These are phyloP conservation scores for Triticum timopheevii DNA, from an alignment of 176 grass and related monocot genomes.

Conservation along the genomic window DNA sequence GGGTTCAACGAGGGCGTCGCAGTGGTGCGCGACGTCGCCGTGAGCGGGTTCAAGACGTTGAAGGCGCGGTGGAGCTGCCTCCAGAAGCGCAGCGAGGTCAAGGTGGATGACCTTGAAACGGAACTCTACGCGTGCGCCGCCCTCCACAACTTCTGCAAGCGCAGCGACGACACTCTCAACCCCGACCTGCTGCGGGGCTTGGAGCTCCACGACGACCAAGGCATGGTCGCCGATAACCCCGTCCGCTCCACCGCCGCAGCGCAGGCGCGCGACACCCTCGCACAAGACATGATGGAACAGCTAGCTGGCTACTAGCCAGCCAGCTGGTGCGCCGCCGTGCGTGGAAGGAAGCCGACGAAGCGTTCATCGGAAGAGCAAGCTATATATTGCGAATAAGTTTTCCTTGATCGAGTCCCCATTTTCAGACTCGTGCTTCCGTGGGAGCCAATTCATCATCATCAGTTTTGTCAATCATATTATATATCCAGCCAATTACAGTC, in stretches of 20 bases:
- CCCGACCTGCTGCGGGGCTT: conserved; percentile 2
- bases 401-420: too few species aligned
- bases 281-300: conserved; percentile 40
- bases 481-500: too few species aligned
- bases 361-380: too few species aligned
- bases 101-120: conserved; percentile 55
- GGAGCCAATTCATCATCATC: too few species aligned
- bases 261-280: conserved; percentile 50
- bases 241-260: conserved; percentile 47
- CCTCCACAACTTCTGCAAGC: conserved; percentile 97
- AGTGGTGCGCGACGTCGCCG: conserved; percentile 37
- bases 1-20: conserved; percentile 66
- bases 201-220: conserved; percentile 58
- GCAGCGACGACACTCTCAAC: conserved; percentile 47
- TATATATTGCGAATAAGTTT: too few species aligned
- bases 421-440: too few species aligned
- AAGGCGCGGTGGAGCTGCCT: conserved; percentile 73
- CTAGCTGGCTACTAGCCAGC: too few species aligned
- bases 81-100: conserved; percentile 60
- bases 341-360: too few species aligned
- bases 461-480: too few species aligned
- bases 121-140: conserved; percentile 79
- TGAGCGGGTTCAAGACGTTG: conserved; percentile 53
- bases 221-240: conserved; percentile 52
- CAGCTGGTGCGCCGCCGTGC: too few species aligned